phyloP scores from a whole-genome alignment of 2,329 filamentous ascomycete genomes.

The Penicillium sp. region DNA sequence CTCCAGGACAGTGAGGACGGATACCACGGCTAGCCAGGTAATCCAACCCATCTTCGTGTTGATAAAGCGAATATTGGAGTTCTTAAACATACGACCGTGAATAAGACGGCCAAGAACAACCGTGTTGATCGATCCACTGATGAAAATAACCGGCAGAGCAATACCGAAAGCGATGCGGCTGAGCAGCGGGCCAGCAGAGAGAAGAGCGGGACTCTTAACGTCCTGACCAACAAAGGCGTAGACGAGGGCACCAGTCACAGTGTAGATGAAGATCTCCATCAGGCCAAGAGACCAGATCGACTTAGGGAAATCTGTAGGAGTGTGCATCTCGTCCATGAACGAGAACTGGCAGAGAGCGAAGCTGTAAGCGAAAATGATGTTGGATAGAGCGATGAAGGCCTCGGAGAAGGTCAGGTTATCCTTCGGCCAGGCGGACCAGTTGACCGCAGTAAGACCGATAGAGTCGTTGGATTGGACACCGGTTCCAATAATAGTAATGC shows the following conservation, averaged over 20 bases:
- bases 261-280: conserved; percentile 40
- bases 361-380: conserved; percentile 46
- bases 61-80: conserved; percentile 38
- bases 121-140: conserved; percentile 39
- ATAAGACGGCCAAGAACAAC: conserved; percentile 38
- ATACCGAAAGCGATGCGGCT: conserved; percentile 37
- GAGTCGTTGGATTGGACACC: conserved; percentile 28
- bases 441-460: conserved; percentile 30
- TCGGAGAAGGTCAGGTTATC: conserved; percentile 31
- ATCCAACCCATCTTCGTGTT: conserved; percentile 40
- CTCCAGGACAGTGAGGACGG: conserved; percentile 57
- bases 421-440: conserved; percentile 30
- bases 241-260: conserved; percentile 34
- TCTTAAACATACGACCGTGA: conserved; percentile 36
- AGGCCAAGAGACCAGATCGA: conserved; percentile 46
- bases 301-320: conserved; percentile 35
- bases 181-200: conserved; percentile 29
- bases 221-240: conserved; percentile 38
- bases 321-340: conserved; percentile 42
- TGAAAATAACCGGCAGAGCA: conserved; percentile 39
- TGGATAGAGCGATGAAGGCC: conserved; percentile 36
- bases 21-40: conserved; percentile 34
- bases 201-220: conserved; percentile 36
- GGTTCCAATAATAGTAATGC: conserved; percentile 39
- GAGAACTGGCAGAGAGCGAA: conserved; percentile 47